phyloP scores from a whole-genome alignment of 148 eudicot genomes.

The Diospyros kaki region DNA sequence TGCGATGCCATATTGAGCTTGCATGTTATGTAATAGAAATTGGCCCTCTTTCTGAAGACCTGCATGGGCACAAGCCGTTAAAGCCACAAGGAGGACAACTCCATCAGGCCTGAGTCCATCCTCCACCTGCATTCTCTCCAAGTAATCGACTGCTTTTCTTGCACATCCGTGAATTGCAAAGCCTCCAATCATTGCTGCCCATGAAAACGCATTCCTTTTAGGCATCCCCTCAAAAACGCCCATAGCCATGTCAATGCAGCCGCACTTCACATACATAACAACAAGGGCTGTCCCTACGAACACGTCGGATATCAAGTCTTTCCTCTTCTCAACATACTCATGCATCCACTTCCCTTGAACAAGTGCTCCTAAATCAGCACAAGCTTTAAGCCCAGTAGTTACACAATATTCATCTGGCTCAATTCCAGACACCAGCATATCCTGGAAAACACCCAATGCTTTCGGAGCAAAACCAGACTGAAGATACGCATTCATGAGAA shows the following conservation, averaged over 20 bases:
- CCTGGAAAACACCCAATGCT: constrained; percentile 17
- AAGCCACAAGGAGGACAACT: constrained; percentile 20
- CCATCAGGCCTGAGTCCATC: constrained; percentile 25
- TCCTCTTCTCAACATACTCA: too few species aligned
- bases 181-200: constrained; percentile 23
- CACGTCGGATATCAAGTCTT: constrained; percentile 8
- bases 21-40: constrained; percentile 23
- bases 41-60: constrained; percentile 26
- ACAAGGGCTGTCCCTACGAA: constrained; percentile 23
- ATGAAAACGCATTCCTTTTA: constrained; percentile 16
- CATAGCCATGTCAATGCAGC: constrained; percentile 22
- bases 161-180: constrained; percentile 17
- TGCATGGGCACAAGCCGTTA: constrained; percentile 24
- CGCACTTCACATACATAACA: constrained; percentile 31
- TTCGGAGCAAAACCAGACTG: constrained; percentile 15
- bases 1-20: constrained; percentile 16
- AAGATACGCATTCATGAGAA: constrained; percentile 15
- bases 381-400: constrained; percentile 19
- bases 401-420: constrained; percentile 23
- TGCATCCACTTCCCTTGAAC: too few species aligned
- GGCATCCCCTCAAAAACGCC: constrained; percentile 20
- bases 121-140: constrained; percentile 20
- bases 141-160: constrained; percentile 14
- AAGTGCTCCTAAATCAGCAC: constrained; percentile 12
- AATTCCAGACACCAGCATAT: not conserved